A percentile compares a stretch with the other conserved stretches of the same genome.
These are phyloP conservation scores for Rhizopogon sp. DNA, from an alignment of 768 basidiomycete genomes.

Conservation along the genomic window DNA sequence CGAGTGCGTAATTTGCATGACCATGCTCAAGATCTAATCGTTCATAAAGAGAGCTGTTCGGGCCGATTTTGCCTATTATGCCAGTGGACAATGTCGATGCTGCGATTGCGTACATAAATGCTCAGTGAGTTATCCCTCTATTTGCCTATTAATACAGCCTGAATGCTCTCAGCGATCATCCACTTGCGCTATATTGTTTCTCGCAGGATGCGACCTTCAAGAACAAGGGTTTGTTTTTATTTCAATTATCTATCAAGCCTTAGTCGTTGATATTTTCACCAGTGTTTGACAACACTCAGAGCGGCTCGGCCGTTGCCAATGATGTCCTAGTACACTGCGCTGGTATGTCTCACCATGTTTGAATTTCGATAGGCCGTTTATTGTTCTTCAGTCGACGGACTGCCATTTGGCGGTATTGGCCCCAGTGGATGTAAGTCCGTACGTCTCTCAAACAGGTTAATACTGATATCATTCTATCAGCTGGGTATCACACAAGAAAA, in stretches of 20 bases:
- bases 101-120: conserved; percentile 69
- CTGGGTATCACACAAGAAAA: conserved; percentile 68
- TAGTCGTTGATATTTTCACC: background rate
- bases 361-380: background rate
- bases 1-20: conserved; percentile 43
- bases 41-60: conserved; percentile 68
- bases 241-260: background rate
- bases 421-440: conserved; percentile 59
- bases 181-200: conserved; percentile 78
- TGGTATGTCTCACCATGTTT: conserved; percentile 30
- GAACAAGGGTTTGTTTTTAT: conserved; percentile 44
- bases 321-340: conserved; percentile 61
- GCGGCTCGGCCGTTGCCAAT: conserved; percentile 67
- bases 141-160: background rate
- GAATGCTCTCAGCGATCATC: conserved; percentile 50
- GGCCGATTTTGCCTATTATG: conserved; percentile 73
- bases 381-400: conserved; percentile 39
- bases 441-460: background rate
- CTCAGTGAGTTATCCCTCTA: conserved; percentile 18
- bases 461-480: conserved; percentile 27
- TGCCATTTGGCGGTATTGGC: conserved; percentile 75
- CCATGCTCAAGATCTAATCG: background rate
- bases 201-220: conserved; percentile 54
- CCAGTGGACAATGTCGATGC: conserved; percentile 66
- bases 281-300: conserved; percentile 70